Percentiles rank a stretch among this genome's conserved stretches.
Evolutionary conservation across 1,139 yeast species (phyloP).

Genomic region (Cylindricascospora bacillispora): DNA sequence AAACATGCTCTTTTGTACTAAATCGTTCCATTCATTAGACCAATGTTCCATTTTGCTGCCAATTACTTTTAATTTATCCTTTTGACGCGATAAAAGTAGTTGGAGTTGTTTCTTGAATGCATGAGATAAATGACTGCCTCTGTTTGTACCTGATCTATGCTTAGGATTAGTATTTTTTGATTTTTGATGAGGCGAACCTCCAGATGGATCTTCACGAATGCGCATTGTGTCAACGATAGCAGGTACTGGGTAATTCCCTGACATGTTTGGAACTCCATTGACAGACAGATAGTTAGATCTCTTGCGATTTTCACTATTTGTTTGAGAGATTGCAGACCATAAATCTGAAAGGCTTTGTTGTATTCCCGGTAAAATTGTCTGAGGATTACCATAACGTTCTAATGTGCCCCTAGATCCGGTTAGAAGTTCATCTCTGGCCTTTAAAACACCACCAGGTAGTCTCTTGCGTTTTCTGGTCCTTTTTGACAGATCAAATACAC

Average conservation of each 20-base stretch:
- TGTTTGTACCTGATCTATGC: slow-evolving; percentile 19
- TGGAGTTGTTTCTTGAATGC: slow-evolving; percentile 15
- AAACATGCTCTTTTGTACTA: slow-evolving; percentile 14
- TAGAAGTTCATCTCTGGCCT: not conserved
- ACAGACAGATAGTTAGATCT: not conserved
- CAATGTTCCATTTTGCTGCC: slow-evolving; percentile 12
- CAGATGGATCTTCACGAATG: slow-evolving; percentile 23
- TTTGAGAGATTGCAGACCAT: slow-evolving; percentile 4
- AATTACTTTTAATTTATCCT: slow-evolving; percentile 15
- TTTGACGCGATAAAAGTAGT: slow-evolving; percentile 15
- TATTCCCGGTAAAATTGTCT: slow-evolving; percentile 3
- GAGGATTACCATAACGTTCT: not conserved
- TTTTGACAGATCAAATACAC: slow-evolving; percentile 57
- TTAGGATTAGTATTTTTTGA: not conserved
- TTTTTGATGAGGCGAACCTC: no score
- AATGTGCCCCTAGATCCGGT: not conserved
- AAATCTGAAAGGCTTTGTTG: slow-evolving; percentile 5
- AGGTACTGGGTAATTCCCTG: not conserved
- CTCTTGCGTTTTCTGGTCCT: slow-evolving; percentile 41
- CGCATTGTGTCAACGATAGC: slow-evolving; percentile 15
- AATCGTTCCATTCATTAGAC: slow-evolving; percentile 17
- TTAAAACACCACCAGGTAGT: slow-evolving; percentile 1
- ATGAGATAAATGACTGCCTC: slow-evolving; percentile 14
- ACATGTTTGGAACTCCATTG: not conserved
- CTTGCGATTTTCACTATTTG: not conserved